These are phyloP conservation scores for Loxodes magnus DNA, from an alignment of 73 alveolate species.

Conservation along the genomic window DNA sequence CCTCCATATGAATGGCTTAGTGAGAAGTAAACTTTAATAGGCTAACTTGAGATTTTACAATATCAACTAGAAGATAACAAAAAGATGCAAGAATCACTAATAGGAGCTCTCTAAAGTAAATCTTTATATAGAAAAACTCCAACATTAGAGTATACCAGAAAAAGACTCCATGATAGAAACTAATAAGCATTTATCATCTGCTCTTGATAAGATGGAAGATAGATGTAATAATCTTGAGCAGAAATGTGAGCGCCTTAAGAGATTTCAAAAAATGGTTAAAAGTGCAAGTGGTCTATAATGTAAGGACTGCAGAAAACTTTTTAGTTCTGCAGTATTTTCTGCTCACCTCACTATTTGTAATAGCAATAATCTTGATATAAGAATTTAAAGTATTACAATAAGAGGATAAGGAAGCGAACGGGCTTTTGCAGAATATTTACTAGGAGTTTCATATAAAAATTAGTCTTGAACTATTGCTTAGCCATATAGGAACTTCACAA, in stretches of 20 bases:
- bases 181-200: conserved; percentile 30
- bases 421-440: neutral
- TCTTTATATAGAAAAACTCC: too few relatives aligned
- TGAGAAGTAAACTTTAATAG: neutral
- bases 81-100: conserved; percentile 4
- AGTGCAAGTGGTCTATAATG: conserved; percentile 24
- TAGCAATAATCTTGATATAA: neutral
- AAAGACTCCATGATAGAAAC: conserved; percentile 31
- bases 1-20: conserved; percentile 4
- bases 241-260: conserved; percentile 24
- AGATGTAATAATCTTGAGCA: conserved; percentile 39
- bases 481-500: neutral
- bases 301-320: conserved; percentile 21
- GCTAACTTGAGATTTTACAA: neutral
- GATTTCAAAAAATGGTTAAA: conserved; percentile 26
- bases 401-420: neutral
- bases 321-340: conserved; percentile 12
- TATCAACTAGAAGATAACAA: conserved; percentile 9
- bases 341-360: conserved; percentile 5
- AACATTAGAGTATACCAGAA: too few relatives aligned
- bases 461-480: neutral
- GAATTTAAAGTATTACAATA: neutral
- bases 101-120: conserved; percentile 1
- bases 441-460: conserved; percentile 1
- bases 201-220: conserved; percentile 39